A percentile compares a stretch with the other conserved stretches of the same genome.
These are phyloP conservation scores for Henckelia pumila DNA, from an alignment of 257 asterid genomes.

Conservation along the genomic window DNA sequence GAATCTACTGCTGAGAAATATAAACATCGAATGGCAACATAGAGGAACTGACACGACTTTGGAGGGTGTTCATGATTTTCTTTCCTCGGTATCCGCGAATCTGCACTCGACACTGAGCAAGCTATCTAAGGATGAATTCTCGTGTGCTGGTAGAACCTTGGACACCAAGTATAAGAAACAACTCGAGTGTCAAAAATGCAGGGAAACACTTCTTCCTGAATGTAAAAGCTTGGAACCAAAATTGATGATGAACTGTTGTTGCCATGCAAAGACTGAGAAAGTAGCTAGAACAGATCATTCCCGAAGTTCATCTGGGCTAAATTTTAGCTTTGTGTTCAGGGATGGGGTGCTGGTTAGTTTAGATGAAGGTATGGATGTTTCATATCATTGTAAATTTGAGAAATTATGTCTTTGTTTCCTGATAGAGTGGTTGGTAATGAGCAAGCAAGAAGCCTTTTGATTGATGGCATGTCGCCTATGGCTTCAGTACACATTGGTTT, in stretches of 20 bases:
- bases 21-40: slow-evolving; percentile 39
- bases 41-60: slow-evolving; percentile 38
- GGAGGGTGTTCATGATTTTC: slow-evolving; percentile 72
- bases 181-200: slow-evolving; percentile 22
- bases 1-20: slow-evolving; percentile 36
- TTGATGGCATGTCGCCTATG: slow-evolving; percentile 26
- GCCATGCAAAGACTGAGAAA: slow-evolving; percentile 38
- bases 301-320: slow-evolving; percentile 25
- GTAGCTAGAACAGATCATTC: slow-evolving; percentile 12
- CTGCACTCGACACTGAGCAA: slow-evolving; percentile 59
- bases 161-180: slow-evolving; percentile 22
- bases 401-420: slow-evolving; percentile 79
- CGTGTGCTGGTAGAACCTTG: slow-evolving; percentile 12
- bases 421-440: slow-evolving; percentile 62
- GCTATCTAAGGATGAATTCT: slow-evolving; percentile 30
- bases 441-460: slow-evolving; percentile 34
- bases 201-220: slow-evolving; percentile 20
- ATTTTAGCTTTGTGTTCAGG: slow-evolving; percentile 45
- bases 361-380: slow-evolving; percentile 37
- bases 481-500: slow-evolving; percentile 23
- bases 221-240: slow-evolving; percentile 24
- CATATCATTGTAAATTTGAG: slow-evolving; percentile 72
- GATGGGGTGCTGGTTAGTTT: slow-evolving; percentile 56
- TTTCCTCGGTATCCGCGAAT: slow-evolving; percentile 63
- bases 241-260: slow-evolving; percentile 44